Percentiles rank a stretch among this genome's conserved stretches.
phyloP scores from a whole-genome alignment of 371 early-diverging fungal genomes.

The Apophysomyces elegans region DNA sequence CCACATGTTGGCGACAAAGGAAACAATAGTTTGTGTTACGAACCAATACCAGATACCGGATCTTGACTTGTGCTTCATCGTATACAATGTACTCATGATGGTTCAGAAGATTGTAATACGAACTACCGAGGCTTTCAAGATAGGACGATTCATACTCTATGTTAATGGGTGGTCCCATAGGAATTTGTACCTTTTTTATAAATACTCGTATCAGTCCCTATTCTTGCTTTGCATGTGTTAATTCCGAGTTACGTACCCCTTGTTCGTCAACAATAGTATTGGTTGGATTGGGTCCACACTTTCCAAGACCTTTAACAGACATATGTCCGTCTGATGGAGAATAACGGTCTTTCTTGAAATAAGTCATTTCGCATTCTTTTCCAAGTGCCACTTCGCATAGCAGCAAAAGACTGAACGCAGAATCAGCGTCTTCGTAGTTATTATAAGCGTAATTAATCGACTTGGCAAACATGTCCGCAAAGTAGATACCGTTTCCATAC shows the following conservation, averaged over 20 bases:
- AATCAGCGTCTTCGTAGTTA: slow-evolving; percentile 8
- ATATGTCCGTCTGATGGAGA: slow-evolving; percentile 7
- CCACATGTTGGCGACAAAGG: slow-evolving; percentile 29
- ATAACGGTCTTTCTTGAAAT: background rate
- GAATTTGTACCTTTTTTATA: slow-evolving; percentile 31
- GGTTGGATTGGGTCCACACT: slow-evolving; percentile 39
- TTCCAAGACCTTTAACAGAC: slow-evolving; percentile 56
- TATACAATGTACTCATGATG: slow-evolving; percentile 67
- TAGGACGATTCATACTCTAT: background rate
- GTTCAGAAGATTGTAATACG: slow-evolving; percentile 26
- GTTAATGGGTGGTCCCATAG: slow-evolving; percentile 44
- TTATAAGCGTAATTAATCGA: slow-evolving; percentile 40
- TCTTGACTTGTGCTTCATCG: slow-evolving; percentile 52
- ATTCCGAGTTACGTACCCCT: slow-evolving; percentile 29
- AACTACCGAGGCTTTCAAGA: background rate
- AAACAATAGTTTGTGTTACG: slow-evolving; percentile 46
- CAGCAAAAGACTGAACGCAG: slow-evolving; percentile 39
- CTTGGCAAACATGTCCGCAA: slow-evolving; percentile 63
- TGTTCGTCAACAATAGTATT: slow-evolving; percentile 34
- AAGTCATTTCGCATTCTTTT: slow-evolving; percentile 25
- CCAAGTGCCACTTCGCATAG: slow-evolving; percentile 69
- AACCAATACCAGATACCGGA: slow-evolving; percentile 57
- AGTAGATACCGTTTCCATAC: slow-evolving; percentile 64
- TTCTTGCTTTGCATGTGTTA: background rate
- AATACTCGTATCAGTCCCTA: background rate